Conservation (phyloP, 345 rosid genomes). For the Eucalyptus tenuipes region DNA sequence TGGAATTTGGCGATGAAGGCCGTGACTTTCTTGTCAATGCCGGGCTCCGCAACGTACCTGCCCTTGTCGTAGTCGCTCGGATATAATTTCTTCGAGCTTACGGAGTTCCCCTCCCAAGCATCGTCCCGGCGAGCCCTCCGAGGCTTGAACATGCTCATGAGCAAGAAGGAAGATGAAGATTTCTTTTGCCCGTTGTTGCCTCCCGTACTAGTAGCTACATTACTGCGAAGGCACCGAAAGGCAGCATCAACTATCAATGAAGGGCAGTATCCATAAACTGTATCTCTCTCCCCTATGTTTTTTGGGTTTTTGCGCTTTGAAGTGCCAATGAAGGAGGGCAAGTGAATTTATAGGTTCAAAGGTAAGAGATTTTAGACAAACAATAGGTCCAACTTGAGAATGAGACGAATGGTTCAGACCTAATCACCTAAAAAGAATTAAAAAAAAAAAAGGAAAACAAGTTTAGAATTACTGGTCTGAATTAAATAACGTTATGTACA, state of each 20-base stretch:
- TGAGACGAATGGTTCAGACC: neutral
- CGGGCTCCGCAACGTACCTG: slow-evolving; percentile 32
- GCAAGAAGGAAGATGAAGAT: slow-evolving; percentile 9
- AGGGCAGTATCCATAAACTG: neutral
- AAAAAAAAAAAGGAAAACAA: neutral
- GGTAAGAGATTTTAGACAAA: neutral
- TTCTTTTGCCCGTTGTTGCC: slow-evolving; percentile 14
- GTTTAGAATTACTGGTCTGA: neutral
- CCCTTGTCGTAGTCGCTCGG: slow-evolving; percentile 23
- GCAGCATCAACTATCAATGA: neutral
- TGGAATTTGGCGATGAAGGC: slow-evolving; percentile 38
- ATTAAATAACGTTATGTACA: neutral
- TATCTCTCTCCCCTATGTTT: neutral
- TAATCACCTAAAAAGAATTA: neutral
- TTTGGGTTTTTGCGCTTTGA: neutral
- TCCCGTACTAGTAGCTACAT: neutral
- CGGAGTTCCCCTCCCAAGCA: neutral
- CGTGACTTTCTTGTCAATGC: slow-evolving; percentile 35
- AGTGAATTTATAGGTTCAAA: neutral
- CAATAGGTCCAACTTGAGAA: neutral
- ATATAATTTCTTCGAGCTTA: slow-evolving; percentile 13
- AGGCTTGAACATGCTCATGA: slow-evolving; percentile 16
- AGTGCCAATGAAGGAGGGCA: neutral
- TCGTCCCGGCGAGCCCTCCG: slow-evolving; percentile 14
- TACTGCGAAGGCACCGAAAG: neutral